Base-by-base conservation (phyloP, 164 flowering plant species). In the Aristolochia fimbriata region DNA sequence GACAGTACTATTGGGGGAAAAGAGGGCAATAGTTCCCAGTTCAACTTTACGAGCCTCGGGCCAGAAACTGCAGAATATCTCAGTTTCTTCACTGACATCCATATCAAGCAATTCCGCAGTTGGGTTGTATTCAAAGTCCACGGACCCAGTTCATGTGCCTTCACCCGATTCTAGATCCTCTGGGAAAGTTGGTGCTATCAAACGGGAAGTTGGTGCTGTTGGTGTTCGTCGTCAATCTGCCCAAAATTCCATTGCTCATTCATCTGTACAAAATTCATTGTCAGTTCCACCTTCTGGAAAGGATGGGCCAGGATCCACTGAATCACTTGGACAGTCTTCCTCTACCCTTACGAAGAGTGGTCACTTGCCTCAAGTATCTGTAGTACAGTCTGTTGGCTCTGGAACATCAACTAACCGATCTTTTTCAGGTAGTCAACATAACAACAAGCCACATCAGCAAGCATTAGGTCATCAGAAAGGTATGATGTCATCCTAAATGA, bases 71-170 rank as follows among this genome's bases (percentile, higher is more conserved):
- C 71, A 66, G 43, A 73, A 66, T 60, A 59, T 80, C 51, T 77
- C 72, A 31, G 60, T 71, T n/a, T 66, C 70, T 57, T 65, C 86
- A 61, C 67, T 73, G 23, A 50, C 73, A 7, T 62, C 63, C 45
- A 68, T 78, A 49, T 78, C 94, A 56, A 83, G 46, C 64, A 80
- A 65, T 71, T 80, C 90, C 63, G 86, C 77, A 30, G 76, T 81
- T 55, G 97, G 98, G 33, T 75, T 90, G 54, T 89, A 92, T 78
- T 82, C 94, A 0, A 90, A 97, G 60, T 78, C 94, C 14, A 82
- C 84, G 43, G 99, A 93, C 73, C 97, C 99, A 20, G 91, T 93
- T 69, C 99, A 90, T 69, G 97, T 93, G 31, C 97, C 99, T 27
- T 83, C 99, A 47, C 83, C 77, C 46, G 80, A 85, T 71, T 83